Conservation (phyloP, 2,329 filamentous ascomycete species). For the Dothideomycetes sp. region DNA sequence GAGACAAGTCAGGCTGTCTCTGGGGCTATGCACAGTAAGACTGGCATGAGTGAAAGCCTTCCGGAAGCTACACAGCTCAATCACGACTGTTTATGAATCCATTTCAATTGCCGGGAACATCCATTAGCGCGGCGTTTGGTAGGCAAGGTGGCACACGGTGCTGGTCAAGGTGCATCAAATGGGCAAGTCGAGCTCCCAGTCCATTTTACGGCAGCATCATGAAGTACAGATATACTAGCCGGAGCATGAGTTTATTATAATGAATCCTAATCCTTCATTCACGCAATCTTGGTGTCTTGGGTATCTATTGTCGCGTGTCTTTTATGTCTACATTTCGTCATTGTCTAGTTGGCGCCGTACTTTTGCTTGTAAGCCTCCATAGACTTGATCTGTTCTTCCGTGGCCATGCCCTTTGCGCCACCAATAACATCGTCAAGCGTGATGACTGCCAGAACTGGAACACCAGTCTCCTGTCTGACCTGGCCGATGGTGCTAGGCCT, state of each 20-base stretch:
- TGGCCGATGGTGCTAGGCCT: constrained; percentile 76
- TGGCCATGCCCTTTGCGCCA: constrained; percentile 32
- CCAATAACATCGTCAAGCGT: constrained; percentile 67
- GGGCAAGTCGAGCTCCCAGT: background rate
- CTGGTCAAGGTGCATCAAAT: background rate
- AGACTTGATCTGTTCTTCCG: constrained; percentile 36
- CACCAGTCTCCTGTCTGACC: constrained; percentile 69
- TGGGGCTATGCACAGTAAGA: no score
- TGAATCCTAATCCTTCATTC: constrained; percentile 3
- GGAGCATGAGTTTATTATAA: no score
- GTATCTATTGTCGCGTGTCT: constrained; percentile 6
- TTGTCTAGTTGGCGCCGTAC: constrained; percentile 18
- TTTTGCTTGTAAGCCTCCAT: constrained; percentile 60
- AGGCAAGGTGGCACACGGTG: background rate
- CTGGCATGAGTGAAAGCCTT: no score
- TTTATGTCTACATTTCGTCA: constrained; percentile 1
- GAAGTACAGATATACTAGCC: no score
- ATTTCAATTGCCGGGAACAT: no score
- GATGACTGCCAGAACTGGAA: constrained; percentile 75
- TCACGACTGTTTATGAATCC: no score
- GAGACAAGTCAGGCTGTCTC: no score
- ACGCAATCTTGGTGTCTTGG: background rate
- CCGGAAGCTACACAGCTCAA: no score
- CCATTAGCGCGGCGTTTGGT: background rate
- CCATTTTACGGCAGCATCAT: background rate